Evolutionary conservation across 495 filamentous ascomycete genomes (phyloP).

Genomic region (Eremomyces bilateralis): DNA sequence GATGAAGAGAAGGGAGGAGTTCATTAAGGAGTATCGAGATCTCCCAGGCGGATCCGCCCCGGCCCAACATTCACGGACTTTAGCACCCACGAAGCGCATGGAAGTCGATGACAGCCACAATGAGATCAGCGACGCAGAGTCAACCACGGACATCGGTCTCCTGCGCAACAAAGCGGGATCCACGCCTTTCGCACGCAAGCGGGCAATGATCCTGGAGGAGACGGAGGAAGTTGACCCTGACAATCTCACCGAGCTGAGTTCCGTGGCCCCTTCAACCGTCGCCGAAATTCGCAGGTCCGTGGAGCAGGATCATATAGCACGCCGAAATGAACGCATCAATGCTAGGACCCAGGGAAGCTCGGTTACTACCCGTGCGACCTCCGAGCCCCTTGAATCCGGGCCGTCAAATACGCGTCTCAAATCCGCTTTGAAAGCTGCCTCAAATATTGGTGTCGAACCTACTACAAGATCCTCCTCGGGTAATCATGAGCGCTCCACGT

Average conservation of each 20-base stretch:
- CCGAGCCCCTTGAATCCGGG: slow-evolving; percentile 9
- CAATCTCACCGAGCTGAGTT: slow-evolving; percentile 15
- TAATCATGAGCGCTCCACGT: not conserved
- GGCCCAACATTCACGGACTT: too few relatives aligned
- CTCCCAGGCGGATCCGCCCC: too few relatives aligned
- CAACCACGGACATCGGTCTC: slow-evolving; percentile 14
- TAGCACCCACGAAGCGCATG: not conserved
- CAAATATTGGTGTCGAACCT: not conserved
- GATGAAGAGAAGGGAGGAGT: too few relatives aligned
- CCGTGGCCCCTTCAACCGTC: slow-evolving; percentile 11
- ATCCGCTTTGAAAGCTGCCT: slow-evolving; percentile 16
- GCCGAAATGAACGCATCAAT: slow-evolving; percentile 1
- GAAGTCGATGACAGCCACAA: not conserved
- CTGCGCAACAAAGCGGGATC: slow-evolving; percentile 3
- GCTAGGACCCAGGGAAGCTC: slow-evolving; percentile 8
- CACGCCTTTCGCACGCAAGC: not conserved
- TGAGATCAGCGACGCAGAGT: slow-evolving; percentile 5
- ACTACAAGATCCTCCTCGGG: not conserved
- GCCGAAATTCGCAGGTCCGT: slow-evolving; percentile 14
- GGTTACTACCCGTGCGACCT: slow-evolving; percentile 5
- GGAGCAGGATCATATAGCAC: slow-evolving; percentile 14
- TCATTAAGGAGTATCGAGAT: too few relatives aligned
- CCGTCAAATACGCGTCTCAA: too few relatives aligned
- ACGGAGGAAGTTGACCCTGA: slow-evolving; percentile 3
- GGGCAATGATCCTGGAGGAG: not conserved